phyloP scores from a whole-genome alignment of 2,329 filamentous ascomycete species.

The Aspergillus sp. region DNA sequence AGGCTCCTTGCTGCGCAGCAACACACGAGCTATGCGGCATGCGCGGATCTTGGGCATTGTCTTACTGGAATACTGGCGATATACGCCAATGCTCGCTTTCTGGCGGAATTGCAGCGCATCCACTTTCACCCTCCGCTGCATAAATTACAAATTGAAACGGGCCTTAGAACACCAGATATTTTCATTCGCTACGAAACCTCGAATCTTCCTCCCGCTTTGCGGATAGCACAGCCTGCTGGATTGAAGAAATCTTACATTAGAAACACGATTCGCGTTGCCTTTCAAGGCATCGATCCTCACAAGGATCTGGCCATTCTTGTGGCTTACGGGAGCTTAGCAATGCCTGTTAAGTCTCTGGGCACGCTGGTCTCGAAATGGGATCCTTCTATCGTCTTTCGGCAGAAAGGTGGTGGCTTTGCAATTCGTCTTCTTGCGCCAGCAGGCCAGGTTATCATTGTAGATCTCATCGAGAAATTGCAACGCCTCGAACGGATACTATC shows the following conservation, averaged over 20 bases:
- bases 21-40: constrained; percentile 20
- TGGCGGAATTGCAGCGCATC: constrained; percentile 23
- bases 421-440: constrained; percentile 31
- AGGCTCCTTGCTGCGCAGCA: constrained; percentile 16
- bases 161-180: constrained; percentile 29
- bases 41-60: constrained; percentile 29
- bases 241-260: constrained; percentile 23
- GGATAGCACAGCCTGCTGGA: constrained; percentile 20
- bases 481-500: constrained; percentile 32
- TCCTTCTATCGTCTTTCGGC: constrained; percentile 26
- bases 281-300: constrained; percentile 30
- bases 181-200: constrained; percentile 26
- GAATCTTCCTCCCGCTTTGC: constrained; percentile 25
- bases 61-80: constrained; percentile 33
- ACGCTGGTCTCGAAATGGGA: constrained; percentile 23
- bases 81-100: constrained; percentile 30
- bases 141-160: constrained; percentile 23
- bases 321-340: constrained; percentile 28
- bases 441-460: constrained; percentile 29
- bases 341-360: constrained; percentile 19
- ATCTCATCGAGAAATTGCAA: constrained; percentile 32
- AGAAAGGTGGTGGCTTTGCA: constrained; percentile 28
- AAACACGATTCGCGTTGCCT: constrained; percentile 31
- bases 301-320: constrained; percentile 28
- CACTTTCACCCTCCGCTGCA: constrained; percentile 23